phyloP scores from a whole-genome alignment of 2,329 filamentous ascomycete genomes.

The Aspergillus texensis region DNA sequence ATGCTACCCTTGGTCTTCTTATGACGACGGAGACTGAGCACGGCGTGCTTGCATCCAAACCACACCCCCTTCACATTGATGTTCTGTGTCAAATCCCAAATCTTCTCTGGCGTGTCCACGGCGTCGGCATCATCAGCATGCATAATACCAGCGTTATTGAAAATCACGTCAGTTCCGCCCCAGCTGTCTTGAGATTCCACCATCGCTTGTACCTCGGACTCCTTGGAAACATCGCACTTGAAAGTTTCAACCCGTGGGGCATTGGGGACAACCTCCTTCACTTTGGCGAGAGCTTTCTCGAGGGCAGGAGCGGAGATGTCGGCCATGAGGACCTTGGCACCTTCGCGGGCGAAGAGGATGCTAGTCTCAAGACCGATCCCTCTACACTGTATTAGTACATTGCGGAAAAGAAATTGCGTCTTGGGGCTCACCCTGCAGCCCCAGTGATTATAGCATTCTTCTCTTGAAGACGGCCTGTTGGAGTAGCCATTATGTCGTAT shows the following conservation, averaged over 20 bases:
- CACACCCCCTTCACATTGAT: constrained; percentile 99
- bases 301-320: constrained; percentile 81
- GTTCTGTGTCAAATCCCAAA: constrained; percentile 91
- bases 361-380: constrained; percentile 91
- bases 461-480: constrained; percentile 1
- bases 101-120: constrained; percentile 79
- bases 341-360: constrained; percentile 87
- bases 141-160: constrained; percentile 99
- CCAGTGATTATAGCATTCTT: constrained; percentile 27
- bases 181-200: constrained; percentile 76
- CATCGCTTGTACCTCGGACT: constrained; percentile 73
- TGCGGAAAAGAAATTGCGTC: not conserved
- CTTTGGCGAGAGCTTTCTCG: constrained; percentile 73
- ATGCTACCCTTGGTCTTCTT: constrained; percentile 78
- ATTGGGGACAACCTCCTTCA: constrained; percentile 69
- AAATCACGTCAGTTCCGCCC: constrained; percentile 88
- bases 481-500: not conserved
- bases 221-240: constrained; percentile 76
- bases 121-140: constrained; percentile 80
- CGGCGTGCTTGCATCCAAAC: constrained; percentile 91
- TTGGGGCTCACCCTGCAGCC: constrained; percentile 20
- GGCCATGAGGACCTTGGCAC: constrained; percentile 80
- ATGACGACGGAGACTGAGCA: constrained; percentile 77
- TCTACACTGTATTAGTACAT: constrained; percentile 39
- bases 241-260: constrained; percentile 29